Evolutionary conservation across 805 yeast species (phyloP).

Genomic region (Metschnikowia peoriensis): DNA sequence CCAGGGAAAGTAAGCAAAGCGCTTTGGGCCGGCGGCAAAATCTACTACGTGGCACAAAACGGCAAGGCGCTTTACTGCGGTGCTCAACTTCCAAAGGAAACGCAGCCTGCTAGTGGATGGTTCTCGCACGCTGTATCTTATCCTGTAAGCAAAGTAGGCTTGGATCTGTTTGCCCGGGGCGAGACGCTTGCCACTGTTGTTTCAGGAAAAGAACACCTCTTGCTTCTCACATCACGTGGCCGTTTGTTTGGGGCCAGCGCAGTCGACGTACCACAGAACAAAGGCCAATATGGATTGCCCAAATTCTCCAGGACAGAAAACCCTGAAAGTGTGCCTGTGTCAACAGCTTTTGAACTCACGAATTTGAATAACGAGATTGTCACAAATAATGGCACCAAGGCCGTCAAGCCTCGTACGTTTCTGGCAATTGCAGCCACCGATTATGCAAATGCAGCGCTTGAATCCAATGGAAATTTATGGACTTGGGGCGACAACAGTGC

Average conservation of each 20-base stretch:
- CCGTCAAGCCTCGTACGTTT: constrained; percentile 44
- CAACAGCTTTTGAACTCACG: constrained; percentile 47
- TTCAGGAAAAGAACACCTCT: constrained; percentile 67
- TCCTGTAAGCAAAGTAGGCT: not conserved
- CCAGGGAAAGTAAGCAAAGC: constrained; percentile 30
- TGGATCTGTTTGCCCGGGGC: constrained; percentile 17
- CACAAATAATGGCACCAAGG: constrained; percentile 19
- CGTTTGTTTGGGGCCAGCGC: constrained; percentile 64
- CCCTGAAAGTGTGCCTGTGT: constrained; percentile 40
- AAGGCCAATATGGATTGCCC: constrained; percentile 87
- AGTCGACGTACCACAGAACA: constrained; percentile 25
- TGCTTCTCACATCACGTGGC: constrained; percentile 59
- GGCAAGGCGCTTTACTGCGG: constrained; percentile 44
- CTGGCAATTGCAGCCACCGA: constrained; percentile 68
- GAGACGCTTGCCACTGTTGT: constrained; percentile 47
- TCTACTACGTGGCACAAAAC: constrained; percentile 41
- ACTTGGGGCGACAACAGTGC: constrained; percentile 81
- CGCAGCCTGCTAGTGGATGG: constrained; percentile 3
- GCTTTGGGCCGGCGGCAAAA: constrained; percentile 51
- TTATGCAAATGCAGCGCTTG: constrained; percentile 70
- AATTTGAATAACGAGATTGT: constrained; percentile 52
- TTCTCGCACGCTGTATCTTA: constrained; percentile 7
- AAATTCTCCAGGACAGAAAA: constrained; percentile 61
- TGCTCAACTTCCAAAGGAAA: constrained; percentile 23
- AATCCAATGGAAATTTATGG: constrained; percentile 65